phyloP scores from a whole-genome alignment of 352 stramenopile species.

The Globisporangium okanoganense region DNA sequence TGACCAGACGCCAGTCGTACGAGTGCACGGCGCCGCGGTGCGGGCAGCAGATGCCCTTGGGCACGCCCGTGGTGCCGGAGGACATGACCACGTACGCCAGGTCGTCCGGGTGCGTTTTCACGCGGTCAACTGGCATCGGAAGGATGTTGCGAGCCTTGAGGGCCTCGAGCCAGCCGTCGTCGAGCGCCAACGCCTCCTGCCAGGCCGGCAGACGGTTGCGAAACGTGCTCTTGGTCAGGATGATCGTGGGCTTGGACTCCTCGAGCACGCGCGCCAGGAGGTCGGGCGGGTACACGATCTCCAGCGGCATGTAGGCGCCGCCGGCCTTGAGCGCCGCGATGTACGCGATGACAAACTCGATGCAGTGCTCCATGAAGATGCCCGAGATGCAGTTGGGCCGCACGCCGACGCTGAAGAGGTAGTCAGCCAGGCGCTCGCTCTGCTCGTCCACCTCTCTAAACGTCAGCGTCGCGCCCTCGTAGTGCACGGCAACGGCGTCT shows the following conservation, averaged over 20 bases:
- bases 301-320: slow-evolving; percentile 88
- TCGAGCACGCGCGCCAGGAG: slow-evolving; percentile 88
- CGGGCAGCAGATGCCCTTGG: slow-evolving; percentile 93
- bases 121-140: slow-evolving; percentile 51
- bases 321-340: slow-evolving; percentile 89
- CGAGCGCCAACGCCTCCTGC: slow-evolving; percentile 65
- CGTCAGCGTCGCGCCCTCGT: slow-evolving; percentile 62
- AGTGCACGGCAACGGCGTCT: slow-evolving; percentile 64
- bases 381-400: slow-evolving; percentile 66
- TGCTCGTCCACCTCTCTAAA: slow-evolving; percentile 70
- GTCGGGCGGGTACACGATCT: slow-evolving; percentile 88
- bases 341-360: slow-evolving; percentile 90
- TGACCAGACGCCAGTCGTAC: slow-evolving; percentile 87
- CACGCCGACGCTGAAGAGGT: slow-evolving; percentile 58
- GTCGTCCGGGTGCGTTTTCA: slow-evolving; percentile 75
- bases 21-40: slow-evolving; percentile 91
- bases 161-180: slow-evolving; percentile 44
- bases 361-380: slow-evolving; percentile 91
- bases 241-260: slow-evolving; percentile 82
- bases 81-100: slow-evolving; percentile 93
- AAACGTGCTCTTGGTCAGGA: slow-evolving; percentile 82
- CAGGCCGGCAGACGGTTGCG: slow-evolving; percentile 61
- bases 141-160: slow-evolving; percentile 28
- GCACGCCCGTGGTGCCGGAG: slow-evolving; percentile 88
- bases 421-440: slow-evolving; percentile 59